These are phyloP conservation scores for Eleusine coracana DNA, from an alignment of 176 grass and related monocot genomes.

Conservation along the genomic window DNA sequence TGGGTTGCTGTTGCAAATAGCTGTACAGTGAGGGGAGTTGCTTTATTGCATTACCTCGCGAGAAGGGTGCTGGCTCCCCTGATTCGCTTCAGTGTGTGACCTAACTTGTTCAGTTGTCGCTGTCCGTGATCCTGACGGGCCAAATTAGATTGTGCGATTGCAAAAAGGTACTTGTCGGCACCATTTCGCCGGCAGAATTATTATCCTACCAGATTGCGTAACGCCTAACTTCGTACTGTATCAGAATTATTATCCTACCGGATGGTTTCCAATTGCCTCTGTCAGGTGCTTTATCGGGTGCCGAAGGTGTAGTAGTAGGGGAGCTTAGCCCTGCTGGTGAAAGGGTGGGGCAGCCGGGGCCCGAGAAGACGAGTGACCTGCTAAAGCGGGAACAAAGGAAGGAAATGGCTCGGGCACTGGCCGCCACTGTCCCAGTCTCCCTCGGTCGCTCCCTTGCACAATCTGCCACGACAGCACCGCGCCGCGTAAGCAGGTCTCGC, in stretches of 20 bases:
- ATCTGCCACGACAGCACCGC: neutral
- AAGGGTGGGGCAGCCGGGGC: neutral
- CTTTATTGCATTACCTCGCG: conserved; percentile 29
- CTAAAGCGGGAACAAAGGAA: neutral
- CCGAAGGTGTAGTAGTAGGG: neutral
- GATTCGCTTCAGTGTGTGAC: neutral
- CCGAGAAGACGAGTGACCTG: neutral
- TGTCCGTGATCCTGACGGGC: neutral
- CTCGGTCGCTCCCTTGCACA: neutral
- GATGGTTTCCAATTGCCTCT: neutral
- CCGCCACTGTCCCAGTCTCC: neutral
- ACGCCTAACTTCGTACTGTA: neutral
- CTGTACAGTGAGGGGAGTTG: conserved; percentile 16
- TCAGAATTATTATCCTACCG: neutral
- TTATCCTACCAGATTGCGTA: neutral
- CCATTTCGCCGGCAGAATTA: neutral
- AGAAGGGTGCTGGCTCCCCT: neutral
- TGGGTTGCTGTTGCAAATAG: conserved; percentile 19
- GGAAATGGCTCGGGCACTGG: neutral
- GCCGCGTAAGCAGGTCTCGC: neutral
- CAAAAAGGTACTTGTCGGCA: neutral
- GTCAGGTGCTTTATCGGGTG: neutral
- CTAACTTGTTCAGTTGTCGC: neutral
- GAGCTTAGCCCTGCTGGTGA: neutral
- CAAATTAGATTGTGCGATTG: neutral